Evolutionary conservation across 2,329 filamentous ascomycete genomes (phyloP).

Genomic region (Pezizomycotina sp.): DNA sequence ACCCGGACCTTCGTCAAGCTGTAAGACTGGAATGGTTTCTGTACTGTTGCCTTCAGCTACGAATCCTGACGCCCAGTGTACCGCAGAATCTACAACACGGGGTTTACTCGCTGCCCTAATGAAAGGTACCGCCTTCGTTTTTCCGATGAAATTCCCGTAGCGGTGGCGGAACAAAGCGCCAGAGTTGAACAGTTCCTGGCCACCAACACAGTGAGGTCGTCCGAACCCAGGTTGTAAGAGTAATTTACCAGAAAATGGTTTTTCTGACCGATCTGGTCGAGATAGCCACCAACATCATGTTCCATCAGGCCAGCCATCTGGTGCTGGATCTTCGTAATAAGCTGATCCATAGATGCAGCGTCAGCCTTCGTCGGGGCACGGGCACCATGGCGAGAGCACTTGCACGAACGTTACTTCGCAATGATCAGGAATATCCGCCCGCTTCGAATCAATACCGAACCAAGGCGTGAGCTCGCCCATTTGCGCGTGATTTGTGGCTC

Average conservation of each 20-base stretch:
- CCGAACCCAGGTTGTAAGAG: conserved; percentile 51
- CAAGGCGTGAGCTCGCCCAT: no score
- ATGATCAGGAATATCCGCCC: no score
- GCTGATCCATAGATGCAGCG: conserved; percentile 48
- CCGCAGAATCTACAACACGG: conserved; percentile 60
- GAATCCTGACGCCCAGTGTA: no score
- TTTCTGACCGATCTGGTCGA: no score
- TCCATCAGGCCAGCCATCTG: conserved; percentile 38
- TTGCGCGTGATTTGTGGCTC: no score
- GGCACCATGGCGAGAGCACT: conserved; percentile 71
- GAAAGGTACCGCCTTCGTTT: conserved; percentile 44
- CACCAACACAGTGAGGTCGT: conserved; percentile 50
- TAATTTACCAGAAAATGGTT: conserved; percentile 63
- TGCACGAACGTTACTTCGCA: conserved; percentile 68
- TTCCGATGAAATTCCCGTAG: conserved; percentile 52
- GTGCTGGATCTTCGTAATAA: no score
- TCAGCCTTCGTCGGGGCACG: conserved; percentile 56
- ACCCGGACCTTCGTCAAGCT: no score
- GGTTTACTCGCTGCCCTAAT: conserved; percentile 52
- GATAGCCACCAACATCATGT: conserved; percentile 42
- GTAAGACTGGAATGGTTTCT: no score
- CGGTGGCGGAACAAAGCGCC: conserved; percentile 59
- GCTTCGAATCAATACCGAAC: no score
- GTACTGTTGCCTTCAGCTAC: no score
- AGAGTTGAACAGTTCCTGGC: conserved; percentile 54